Conservation (phyloP, 257 asterid species). For the Henckelia pumila region DNA sequence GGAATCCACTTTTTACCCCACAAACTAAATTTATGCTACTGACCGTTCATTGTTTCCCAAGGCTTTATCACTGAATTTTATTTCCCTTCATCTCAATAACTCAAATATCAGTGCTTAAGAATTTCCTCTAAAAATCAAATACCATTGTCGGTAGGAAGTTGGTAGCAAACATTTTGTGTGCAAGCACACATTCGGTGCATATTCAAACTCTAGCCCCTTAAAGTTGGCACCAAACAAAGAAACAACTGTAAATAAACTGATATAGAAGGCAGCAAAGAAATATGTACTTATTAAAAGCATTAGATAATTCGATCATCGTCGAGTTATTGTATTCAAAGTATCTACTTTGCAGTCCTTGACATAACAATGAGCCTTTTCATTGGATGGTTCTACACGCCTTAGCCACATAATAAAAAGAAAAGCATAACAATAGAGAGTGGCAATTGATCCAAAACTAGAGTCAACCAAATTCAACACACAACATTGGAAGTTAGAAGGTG, state of each 20-base stretch:
- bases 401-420: not conserved
- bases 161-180: not conserved
- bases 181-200: not conserved
- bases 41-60: not conserved
- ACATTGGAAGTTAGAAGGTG: not conserved
- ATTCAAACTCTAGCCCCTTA: conserved; percentile 5
- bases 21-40: not conserved
- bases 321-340: not conserved
- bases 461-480: not conserved
- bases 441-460: not conserved
- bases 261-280: not conserved
- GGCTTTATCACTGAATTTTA: not conserved
- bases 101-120: not conserved
- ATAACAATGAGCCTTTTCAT: not conserved
- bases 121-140: not conserved
- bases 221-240: conserved; percentile 1
- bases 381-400: not conserved
- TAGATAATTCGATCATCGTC: not conserved
- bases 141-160: not conserved
- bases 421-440: not conserved
- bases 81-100: not conserved
- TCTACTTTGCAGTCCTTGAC: not conserved
- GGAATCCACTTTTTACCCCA: not conserved
- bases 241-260: not conserved
- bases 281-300: not conserved